A percentile compares a stretch with the other conserved stretches of the same genome.
Conservation (phyloP, 345 rosid species). For the Lepidium africanum region DNA sequence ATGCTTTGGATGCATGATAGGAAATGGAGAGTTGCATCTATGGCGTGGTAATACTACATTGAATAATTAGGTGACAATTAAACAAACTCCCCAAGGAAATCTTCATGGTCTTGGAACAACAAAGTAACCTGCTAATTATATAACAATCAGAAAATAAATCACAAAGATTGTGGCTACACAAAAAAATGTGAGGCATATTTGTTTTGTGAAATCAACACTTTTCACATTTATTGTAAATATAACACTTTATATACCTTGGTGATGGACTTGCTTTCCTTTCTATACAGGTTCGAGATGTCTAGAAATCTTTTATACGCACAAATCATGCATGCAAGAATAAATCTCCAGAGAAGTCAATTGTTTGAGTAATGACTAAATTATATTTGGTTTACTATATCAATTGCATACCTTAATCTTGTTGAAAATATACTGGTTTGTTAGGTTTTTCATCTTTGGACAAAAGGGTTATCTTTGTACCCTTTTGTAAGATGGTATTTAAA, state of each 20-base stretch:
- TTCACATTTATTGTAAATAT: not conserved
- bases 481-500: too few relatives aligned
- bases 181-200: not conserved
- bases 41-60: slow-evolving; percentile 42
- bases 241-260: slow-evolving; percentile 73
- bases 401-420: slow-evolving; percentile 75
- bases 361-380: not conserved
- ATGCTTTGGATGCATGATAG: slow-evolving; percentile 48
- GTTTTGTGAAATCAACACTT: not conserved
- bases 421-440: slow-evolving; percentile 35
- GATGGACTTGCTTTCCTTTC: slow-evolving; percentile 82
- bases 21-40: slow-evolving; percentile 42
- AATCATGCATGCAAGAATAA: slow-evolving; percentile 56
- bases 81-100: slow-evolving; percentile 78
- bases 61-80: slow-evolving; percentile 82
- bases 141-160: not conserved
- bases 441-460: too few relatives aligned
- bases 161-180: not conserved
- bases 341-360: not conserved
- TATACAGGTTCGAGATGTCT: slow-evolving; percentile 86
- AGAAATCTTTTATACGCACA: slow-evolving; percentile 86
- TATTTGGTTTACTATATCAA: not conserved
- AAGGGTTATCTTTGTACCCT: too few relatives aligned
- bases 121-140: slow-evolving; percentile 56
- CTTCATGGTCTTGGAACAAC: slow-evolving; percentile 69